Base-by-base conservation (phyloP, 768 basidiomycete genomes). In the Termitomyces sp. region DNA sequence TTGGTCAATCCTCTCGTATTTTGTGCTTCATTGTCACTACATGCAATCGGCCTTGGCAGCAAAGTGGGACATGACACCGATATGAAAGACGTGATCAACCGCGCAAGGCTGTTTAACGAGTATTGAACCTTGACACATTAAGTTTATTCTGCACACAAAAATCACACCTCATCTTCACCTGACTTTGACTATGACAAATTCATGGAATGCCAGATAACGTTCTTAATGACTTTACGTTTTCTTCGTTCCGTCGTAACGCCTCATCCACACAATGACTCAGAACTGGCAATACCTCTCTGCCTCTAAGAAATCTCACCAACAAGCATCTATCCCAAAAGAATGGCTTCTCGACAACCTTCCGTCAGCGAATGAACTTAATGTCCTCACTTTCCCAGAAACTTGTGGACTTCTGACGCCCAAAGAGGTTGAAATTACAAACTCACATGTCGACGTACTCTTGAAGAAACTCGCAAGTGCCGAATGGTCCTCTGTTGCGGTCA, bases 401-500 rank as follows among this genome's bases (percentile, higher is more conserved):
- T 83, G 78, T 64, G 85, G 85, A 3, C 66, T 91, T 15, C 76
- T 94, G 33, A 78, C 80, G 6, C 57, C 66, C 1, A 72, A 68
- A 42, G 84, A 88, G 63, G 64, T 83, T 4, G 75, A 75, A 51
- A 81, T 81, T 31, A 80, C 80, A 3, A 75, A 74, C 44, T 70
- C 78, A 0, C 57, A 72, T 5, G 72, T 81, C 5, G 70, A 75
- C 15, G 62, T 68, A 7, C 68, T 92, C 4, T 72, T 91, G 31
- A 58, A 70, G 28, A 85, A 79, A 34, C 71, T 92, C 15, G 81
- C 80, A 15, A 70, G 63, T 0, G 77, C 76, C 3, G 68, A 73
- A 46, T 90, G 84, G 85, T 77, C 86, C 0, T 74, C 87, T 2
- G 81, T 88, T 1, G 81, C 83, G 16, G 88, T 91, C 2, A 87